Evolutionary conservation across 2,329 filamentous ascomycete species (phyloP).

Genomic region (Stylonectria norvegica): DNA sequence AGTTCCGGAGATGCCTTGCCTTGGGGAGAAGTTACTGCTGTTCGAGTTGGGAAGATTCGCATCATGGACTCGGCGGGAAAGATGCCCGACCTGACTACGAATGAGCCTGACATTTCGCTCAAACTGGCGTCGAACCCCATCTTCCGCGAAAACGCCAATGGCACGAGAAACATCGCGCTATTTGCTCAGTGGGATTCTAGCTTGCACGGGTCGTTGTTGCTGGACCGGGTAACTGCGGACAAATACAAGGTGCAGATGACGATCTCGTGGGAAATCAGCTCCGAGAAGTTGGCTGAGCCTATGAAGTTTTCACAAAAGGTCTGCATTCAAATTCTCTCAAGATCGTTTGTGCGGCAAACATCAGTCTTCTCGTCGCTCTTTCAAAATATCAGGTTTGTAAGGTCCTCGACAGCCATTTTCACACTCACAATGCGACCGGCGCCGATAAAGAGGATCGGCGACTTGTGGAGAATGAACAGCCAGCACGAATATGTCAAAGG

Average conservation of each 20-base stretch:
- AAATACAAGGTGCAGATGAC: slow-evolving; percentile 88
- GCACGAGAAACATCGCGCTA: slow-evolving; percentile 80
- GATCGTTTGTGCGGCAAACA: slow-evolving; percentile 79
- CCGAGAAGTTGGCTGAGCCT: slow-evolving; percentile 77
- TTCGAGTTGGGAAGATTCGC: slow-evolving; percentile 77
- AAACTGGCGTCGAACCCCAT: slow-evolving; percentile 74
- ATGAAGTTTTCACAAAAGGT: slow-evolving; percentile 83
- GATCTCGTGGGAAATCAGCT: slow-evolving; percentile 80
- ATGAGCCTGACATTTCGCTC: slow-evolving; percentile 70
- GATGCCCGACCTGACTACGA: slow-evolving; percentile 71
- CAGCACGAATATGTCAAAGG: slow-evolving; percentile 95
- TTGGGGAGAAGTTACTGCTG: slow-evolving; percentile 76
- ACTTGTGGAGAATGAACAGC: slow-evolving; percentile 95
- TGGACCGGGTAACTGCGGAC: slow-evolving; percentile 92
- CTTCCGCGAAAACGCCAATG: slow-evolving; percentile 83
- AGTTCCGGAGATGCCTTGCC: slow-evolving; percentile 84
- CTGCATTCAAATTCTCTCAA: slow-evolving; percentile 77
- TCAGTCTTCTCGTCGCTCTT: slow-evolving; percentile 86
- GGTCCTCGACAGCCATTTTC: slow-evolving; percentile 83
- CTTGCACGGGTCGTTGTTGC: slow-evolving; percentile 81
- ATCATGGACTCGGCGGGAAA: slow-evolving; percentile 83
- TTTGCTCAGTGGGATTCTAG: slow-evolving; percentile 97
- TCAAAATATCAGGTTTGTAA: slow-evolving; percentile 80
- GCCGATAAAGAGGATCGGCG: slow-evolving; percentile 85
- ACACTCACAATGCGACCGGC: slow-evolving; percentile 81